Percentiles rank a stretch among this genome's conserved stretches.
phyloP scores from a whole-genome alignment of 495 filamentous ascomycete genomes.

The Rhypophila decipiens region DNA sequence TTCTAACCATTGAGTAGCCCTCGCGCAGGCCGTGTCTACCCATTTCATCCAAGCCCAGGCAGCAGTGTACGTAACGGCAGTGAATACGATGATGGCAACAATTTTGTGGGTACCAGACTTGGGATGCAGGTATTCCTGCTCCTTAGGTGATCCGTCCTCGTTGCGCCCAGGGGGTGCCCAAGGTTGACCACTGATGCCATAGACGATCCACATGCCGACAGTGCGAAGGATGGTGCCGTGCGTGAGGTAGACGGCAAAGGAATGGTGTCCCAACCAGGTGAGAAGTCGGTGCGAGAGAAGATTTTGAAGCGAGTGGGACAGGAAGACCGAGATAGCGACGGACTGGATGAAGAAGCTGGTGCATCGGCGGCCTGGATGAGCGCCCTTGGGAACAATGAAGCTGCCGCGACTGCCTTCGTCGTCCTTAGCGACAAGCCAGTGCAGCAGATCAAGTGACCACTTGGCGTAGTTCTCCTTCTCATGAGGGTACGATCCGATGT shows the following conservation, averaged over 20 bases:
- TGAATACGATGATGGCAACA: slow-evolving; percentile 24
- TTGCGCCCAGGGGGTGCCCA: slow-evolving; percentile 29
- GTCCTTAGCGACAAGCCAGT: slow-evolving; percentile 13
- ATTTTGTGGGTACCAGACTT: slow-evolving; percentile 30
- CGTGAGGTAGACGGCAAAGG: slow-evolving; percentile 61
- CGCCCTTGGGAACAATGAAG: slow-evolving; percentile 50
- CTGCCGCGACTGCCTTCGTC: slow-evolving; percentile 26
- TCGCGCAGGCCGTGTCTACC: slow-evolving; percentile 58
- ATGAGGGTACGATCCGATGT: slow-evolving; percentile 55
- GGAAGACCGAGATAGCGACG: slow-evolving; percentile 46
- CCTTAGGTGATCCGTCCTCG: slow-evolving; percentile 21
- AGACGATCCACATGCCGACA: slow-evolving; percentile 57
- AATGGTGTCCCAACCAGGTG: slow-evolving; percentile 60
- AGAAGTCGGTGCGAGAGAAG: slow-evolving; percentile 50
- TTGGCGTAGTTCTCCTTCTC: slow-evolving; percentile 49
- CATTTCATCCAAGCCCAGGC: slow-evolving; percentile 60
- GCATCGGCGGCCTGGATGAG: slow-evolving; percentile 45
- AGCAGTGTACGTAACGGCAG: slow-evolving; percentile 45
- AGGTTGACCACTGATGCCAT: slow-evolving; percentile 48
- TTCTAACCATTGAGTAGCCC: slow-evolving; percentile 52
- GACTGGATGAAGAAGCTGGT: slow-evolving; percentile 50
- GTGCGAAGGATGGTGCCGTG: slow-evolving; percentile 59
- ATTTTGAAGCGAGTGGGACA: slow-evolving; percentile 49
- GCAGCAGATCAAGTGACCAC: slow-evolving; percentile 50
- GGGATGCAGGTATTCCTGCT: slow-evolving; percentile 27